Conservation (phyloP, 106 monocot genomes). For the Cymbidium sinense region DNA sequence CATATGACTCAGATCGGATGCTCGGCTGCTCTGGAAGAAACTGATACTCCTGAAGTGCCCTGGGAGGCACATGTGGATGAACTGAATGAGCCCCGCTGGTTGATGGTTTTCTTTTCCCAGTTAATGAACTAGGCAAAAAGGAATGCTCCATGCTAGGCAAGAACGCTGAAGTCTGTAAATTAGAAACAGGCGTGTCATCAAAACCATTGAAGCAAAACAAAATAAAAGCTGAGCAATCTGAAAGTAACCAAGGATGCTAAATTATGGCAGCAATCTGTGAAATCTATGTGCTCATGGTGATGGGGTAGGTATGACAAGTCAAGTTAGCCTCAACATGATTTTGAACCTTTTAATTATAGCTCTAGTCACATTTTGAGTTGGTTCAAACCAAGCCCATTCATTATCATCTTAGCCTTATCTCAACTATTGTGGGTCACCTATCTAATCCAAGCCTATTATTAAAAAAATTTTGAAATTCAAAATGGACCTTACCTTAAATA, state of each 20-base stretch:
- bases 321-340: too few species aligned
- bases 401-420: too few species aligned
- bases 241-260: not conserved
- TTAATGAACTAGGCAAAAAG: constrained; percentile 44
- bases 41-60: constrained; percentile 86
- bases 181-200: not conserved
- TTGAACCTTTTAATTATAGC: too few species aligned
- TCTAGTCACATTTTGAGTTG: too few species aligned
- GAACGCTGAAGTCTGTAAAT: constrained; percentile 51
- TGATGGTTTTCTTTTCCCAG: constrained; percentile 53
- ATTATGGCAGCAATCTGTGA: too few species aligned
- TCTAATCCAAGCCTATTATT: too few species aligned
- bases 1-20: constrained; percentile 54
- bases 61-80: constrained; percentile 46
- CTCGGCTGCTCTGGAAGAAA: constrained; percentile 97
- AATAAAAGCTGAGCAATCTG: not conserved
- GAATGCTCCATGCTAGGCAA: constrained; percentile 58
- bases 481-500: too few species aligned
- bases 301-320: too few species aligned
- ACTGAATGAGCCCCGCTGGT: constrained; percentile 32
- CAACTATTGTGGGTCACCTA: too few species aligned
- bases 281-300: too few species aligned
- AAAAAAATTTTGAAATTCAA: too few species aligned
- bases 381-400: too few species aligned
- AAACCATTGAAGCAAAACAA: not conserved